Evolutionary conservation across 163 green algal genomes (phyloP), one percentile per base, ranked within the genome.

Genomic region (Scenedesmus sp.): DNA sequence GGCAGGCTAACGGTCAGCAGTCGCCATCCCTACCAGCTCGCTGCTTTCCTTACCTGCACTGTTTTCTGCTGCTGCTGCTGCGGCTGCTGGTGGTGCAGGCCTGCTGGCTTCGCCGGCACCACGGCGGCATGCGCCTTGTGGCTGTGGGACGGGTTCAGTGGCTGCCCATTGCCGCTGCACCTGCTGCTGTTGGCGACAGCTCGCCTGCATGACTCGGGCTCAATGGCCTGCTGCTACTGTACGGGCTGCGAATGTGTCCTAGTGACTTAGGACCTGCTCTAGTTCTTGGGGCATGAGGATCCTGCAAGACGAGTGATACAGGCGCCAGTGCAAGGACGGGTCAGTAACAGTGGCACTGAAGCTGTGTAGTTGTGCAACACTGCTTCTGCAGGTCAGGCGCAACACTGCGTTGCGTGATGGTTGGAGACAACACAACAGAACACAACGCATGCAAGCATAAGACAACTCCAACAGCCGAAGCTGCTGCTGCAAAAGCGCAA

Each of bases 251-350:
- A 16, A 95, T 84, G 26, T 93, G 90, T 5, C 78, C 73, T 18
- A 94, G 86, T 37, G 49, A 7, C 44, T 46, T 76, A 51, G 33
- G 6, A 22, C 61, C 30, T 43, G 79, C 70, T 16, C 89, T 82
- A 1, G 86, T 93, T 16, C 93, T 80, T 0, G 93, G 94, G 0
- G 93, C 94, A 56, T 94, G 93, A 68, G 94, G 92, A 85, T 96
- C 94, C 91, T 94, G 85, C 84, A 70, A 10, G 24, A 56, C n/a
- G 18, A 37, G 65, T 30, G 40, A 84, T 43, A 65, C 53, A 81
- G 35, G 15, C 59, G 61, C 18, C 72, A 49, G 35, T 20, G 7
- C 72, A 81, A 33, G 0, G 30, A n/a, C n/a, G 5, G 72, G n/a
- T 10, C 70, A 10, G 20, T 10, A 35, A 15, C 72, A 46, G 15